phyloP scores from a whole-genome alignment of 176 grass and related monocot species.

The Guadua angustifolia region DNA sequence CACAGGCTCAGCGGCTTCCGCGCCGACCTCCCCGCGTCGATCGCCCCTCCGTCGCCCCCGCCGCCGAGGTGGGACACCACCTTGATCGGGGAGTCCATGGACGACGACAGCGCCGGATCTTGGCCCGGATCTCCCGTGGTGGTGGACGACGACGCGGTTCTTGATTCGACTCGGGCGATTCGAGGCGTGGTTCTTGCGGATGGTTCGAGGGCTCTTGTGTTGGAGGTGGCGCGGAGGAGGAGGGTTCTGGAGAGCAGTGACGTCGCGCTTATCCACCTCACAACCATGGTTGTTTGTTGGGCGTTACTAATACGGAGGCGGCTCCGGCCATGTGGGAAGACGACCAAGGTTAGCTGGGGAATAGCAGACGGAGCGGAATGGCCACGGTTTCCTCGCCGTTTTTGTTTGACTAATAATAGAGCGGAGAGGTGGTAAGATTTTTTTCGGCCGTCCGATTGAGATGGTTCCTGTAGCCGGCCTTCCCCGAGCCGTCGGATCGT shows the following conservation, averaged over 20 bases:
- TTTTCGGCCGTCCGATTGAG: no score
- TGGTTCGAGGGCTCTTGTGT: constrained; percentile 13
- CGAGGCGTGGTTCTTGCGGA: constrained; percentile 22
- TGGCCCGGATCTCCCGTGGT: constrained; percentile 44
- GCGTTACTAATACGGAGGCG: constrained; percentile 6
- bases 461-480: no score
- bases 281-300: not conserved
- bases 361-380: not conserved
- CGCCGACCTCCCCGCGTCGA: constrained; percentile 70
- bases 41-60: not conserved
- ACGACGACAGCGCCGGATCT: not conserved
- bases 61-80: constrained; percentile 44
- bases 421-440: not conserved
- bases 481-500: no score
- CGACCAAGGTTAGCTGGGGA: not conserved
- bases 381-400: not conserved
- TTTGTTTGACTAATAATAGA: not conserved
- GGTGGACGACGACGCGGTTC: not conserved
- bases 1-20: constrained; percentile 89
- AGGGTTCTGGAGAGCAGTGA: constrained; percentile 43
- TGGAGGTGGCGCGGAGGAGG: constrained; percentile 33
- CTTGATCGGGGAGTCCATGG: constrained; percentile 65
- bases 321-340: constrained; percentile 40
- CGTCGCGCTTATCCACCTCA: constrained; percentile 40
- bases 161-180: not conserved